Evolutionary conservation across 306 rosid genomes (phyloP).

Genomic region (Echinosophora koreensis): DNA sequence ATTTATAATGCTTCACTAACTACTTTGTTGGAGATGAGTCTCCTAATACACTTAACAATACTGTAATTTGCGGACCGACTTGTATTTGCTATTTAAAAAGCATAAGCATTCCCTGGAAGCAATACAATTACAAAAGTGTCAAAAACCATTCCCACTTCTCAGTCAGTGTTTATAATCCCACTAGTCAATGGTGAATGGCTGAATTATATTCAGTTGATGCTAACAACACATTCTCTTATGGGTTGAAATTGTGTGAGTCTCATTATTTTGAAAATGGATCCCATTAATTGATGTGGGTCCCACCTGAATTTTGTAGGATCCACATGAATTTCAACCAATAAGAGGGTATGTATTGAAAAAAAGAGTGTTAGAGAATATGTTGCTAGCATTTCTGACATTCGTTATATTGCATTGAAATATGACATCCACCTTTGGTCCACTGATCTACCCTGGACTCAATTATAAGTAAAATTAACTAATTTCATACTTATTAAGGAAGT

Average conservation of each 20-base stretch:
- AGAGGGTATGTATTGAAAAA: no score
- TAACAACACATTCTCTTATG: no score
- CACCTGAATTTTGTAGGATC: no score
- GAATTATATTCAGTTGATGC: not conserved
- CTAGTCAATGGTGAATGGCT: not conserved
- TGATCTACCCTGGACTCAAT: slow-evolving; percentile 30
- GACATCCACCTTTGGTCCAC: not conserved
- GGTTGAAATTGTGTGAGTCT: no score
- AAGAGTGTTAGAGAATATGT: no score
- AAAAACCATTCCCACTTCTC: slow-evolving; percentile 26
- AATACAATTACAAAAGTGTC: slow-evolving; percentile 12
- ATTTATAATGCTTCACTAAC: slow-evolving; percentile 9
- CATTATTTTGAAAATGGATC: no score
- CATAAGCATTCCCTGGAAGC: not conserved
- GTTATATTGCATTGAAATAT: not conserved
- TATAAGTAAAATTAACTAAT: no score
- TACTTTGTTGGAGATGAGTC: slow-evolving; percentile 37
- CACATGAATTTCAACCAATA: no score
- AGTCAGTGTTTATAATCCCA: slow-evolving; percentile 17
- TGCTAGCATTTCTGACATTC: no score
- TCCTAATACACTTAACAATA: not conserved
- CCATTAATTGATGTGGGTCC: no score
- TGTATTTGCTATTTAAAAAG: not conserved
- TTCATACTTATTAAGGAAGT: no score
- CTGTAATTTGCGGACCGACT: not conserved